Base-by-base conservation (phyloP, 768 basidiomycete species). In the Mycena crocata region DNA sequence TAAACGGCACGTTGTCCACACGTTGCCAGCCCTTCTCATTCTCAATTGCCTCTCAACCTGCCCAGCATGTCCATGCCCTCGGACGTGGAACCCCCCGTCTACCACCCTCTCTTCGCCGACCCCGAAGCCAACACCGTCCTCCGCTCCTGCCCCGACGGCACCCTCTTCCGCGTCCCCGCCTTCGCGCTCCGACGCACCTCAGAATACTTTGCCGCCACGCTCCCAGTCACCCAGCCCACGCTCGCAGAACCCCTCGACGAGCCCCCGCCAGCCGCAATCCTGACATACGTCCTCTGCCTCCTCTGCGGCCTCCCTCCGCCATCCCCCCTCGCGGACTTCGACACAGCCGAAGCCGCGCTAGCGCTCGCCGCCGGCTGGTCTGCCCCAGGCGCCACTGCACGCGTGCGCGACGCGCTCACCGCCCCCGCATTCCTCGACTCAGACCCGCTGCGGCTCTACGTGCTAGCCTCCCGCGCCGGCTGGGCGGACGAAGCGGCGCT, bases 131-230 rank as follows among this genome's bases (percentile, higher is more conserved):
- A 81, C 30, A 84, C 75, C 26, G 77, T 72, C 45, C 76, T 75
- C 60, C 83, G 81, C 57, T 82, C 76, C 6, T n/a, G n/a, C n/a
- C 73, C 71, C 28, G 84, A 70, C 3, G 80, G 75, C 21, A 81
- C 80, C 37, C 84, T 80, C 26, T 76, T 76, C 19, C 72, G 71
- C 14, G 75, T 82, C 9, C 83, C 82, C 13, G 80, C 73, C 26
- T 71, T 71, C 21, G 78, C 78, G 7, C 63, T 68, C 13, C 65
- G 69, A 3, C 35, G 57, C 48, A 62, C 69, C 19, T 23, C 69
- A 3, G 65, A 46, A 12, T 64, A 70, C 52, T 70, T 70, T 35
- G 45, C 48, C 14, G 69, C 61, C 26, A 67, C 65, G 23, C 65
- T 66, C 57, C 55, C 66, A 12, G 46, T 39, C 14, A 35, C 48